Evolutionary conservation across 2,329 filamentous ascomycete genomes (phyloP).

Genomic region (Arthrobotrys iridis): DNA sequence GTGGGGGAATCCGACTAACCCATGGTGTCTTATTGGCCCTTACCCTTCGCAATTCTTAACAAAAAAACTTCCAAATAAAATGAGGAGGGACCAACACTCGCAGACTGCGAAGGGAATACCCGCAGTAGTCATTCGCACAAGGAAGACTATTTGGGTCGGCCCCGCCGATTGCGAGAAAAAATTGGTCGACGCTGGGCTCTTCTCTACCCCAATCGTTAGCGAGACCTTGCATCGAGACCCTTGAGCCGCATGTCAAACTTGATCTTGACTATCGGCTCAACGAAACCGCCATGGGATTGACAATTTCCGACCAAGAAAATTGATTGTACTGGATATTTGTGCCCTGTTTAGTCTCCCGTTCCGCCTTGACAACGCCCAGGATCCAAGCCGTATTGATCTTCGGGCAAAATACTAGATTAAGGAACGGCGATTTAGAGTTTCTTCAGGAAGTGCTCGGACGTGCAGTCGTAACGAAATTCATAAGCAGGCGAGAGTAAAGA

Average conservation of each 20-base stretch:
- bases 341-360: background rate
- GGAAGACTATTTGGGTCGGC: conserved; percentile 1
- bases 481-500: background rate
- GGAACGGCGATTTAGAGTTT: background rate
- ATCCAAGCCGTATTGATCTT: no score
- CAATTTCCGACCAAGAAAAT: no score
- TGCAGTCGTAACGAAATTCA: background rate
- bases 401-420: background rate
- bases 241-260: conserved; percentile 11
- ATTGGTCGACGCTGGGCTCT: background rate
- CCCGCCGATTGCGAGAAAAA: background rate
- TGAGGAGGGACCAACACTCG: conserved; percentile 15
- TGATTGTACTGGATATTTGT: background rate
- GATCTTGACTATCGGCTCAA: background rate
- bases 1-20: conserved; percentile 12
- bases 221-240: conserved; percentile 9
- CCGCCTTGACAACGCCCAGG: background rate
- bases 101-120: conserved; percentile 28
- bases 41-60: conserved; percentile 30
- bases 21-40: background rate
- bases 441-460: background rate
- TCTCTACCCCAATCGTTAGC: conserved; percentile 6
- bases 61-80: conserved; percentile 31
- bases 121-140: conserved; percentile 9
- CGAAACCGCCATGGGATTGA: background rate